Percentiles rank a stretch among this genome's conserved stretches.
Evolutionary conservation across 257 asterid genomes (phyloP).

Genomic region (Mentha longifolia): DNA sequence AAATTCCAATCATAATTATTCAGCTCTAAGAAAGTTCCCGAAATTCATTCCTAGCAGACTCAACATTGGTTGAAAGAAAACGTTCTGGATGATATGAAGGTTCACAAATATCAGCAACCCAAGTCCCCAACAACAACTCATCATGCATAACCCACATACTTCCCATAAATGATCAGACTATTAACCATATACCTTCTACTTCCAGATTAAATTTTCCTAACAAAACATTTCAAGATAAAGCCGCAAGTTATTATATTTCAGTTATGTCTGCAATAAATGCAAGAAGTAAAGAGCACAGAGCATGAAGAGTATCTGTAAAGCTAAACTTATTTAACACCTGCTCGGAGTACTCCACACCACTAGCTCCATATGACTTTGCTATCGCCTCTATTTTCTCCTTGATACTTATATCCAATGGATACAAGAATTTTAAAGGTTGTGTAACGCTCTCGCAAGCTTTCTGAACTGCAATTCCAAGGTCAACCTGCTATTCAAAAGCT

Average conservation of each 20-base stretch:
- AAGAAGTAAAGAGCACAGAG: conserved; percentile 1
- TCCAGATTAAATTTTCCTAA: not conserved
- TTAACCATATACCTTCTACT: conserved; percentile 7
- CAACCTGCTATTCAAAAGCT: conserved; percentile 61
- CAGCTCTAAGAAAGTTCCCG: not conserved
- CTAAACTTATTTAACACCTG: conserved; percentile 57
- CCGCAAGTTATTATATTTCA: not conserved
- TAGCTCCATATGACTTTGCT: conserved; percentile 95
- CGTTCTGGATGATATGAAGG: not conserved
- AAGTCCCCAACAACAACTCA: not conserved
- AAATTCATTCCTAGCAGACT: not conserved
- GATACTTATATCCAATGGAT: conserved; percentile 78
- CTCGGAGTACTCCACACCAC: conserved; percentile 90
- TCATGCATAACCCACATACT: not conserved
- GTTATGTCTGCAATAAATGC: not conserved
- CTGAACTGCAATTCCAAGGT: conserved; percentile 88
- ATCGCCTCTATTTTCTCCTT: conserved; percentile 94
- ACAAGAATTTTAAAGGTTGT: conserved; percentile 79
- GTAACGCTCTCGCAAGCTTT: conserved; percentile 85
- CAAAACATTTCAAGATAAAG: not conserved
- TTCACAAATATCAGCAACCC: not conserved
- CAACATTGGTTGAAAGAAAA: not conserved
- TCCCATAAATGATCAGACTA: not conserved
- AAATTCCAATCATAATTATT: not conserved
- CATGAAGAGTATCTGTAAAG: not conserved